These are phyloP conservation scores for Mucuna pruriens DNA, from an alignment of 306 rosid species.

Conservation along the genomic window DNA sequence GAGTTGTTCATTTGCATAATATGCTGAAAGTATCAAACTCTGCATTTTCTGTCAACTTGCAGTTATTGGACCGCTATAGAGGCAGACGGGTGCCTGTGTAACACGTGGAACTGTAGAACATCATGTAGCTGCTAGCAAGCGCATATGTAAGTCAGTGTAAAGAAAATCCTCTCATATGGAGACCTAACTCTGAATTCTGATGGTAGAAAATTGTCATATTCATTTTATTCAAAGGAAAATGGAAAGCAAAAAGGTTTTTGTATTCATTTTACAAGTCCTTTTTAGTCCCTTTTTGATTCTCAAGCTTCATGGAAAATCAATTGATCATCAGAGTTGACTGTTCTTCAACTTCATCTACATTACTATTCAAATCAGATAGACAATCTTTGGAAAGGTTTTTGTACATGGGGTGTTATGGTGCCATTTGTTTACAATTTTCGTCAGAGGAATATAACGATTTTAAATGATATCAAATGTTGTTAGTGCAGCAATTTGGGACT, in stretches of 20 bases:
- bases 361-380: background rate
- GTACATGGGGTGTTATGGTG: background rate
- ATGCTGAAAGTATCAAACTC: conserved; percentile 9
- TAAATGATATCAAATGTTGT: background rate
- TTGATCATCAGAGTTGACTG: conserved; percentile 31
- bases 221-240: conserved; percentile 9
- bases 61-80: conserved; percentile 81
- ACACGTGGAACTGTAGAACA: conserved; percentile 32
- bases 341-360: conserved; percentile 12
- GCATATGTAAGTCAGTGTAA: conserved; percentile 54
- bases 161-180: conserved; percentile 47
- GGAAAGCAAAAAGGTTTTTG: conserved; percentile 9
- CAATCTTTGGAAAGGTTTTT: conserved; percentile 1
- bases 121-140: conserved; percentile 31
- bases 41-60: conserved; percentile 39
- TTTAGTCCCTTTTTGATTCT: conserved; percentile 19
- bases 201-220: conserved; percentile 29
- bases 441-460: conserved; percentile 14
- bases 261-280: conserved; percentile 3
- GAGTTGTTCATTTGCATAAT: conserved; percentile 14
- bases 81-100: conserved; percentile 86
- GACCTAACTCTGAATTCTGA: conserved; percentile 19
- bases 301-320: conserved; percentile 21
- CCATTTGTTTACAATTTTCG: background rate
- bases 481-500: conserved; percentile 12